Evolutionary conservation across 495 filamentous ascomycete species (phyloP).

Genomic region (Jackrogersella minutella): DNA sequence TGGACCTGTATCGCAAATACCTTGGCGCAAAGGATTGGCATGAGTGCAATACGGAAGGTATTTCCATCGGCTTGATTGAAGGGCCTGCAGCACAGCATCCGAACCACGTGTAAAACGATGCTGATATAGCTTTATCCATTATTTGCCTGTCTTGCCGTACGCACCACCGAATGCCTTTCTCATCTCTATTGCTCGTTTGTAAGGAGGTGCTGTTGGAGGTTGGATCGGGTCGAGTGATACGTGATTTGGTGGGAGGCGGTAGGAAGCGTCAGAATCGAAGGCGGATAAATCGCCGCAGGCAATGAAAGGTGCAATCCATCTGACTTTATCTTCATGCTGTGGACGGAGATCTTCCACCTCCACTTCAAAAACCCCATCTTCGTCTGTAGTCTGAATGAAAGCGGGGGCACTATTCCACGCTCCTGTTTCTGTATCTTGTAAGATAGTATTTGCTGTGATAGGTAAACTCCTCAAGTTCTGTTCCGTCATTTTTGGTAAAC

Average conservation of each 20-base stretch:
- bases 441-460: slow-evolving; percentile 46
- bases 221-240: slow-evolving; percentile 92
- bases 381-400: slow-evolving; percentile 38
- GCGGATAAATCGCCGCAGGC: slow-evolving; percentile 95
- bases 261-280: slow-evolving; percentile 94
- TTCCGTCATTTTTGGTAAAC: slow-evolving; percentile 55
- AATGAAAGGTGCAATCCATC: slow-evolving; percentile 93
- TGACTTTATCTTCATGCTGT: slow-evolving; percentile 55
- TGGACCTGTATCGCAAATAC: slow-evolving; percentile 56
- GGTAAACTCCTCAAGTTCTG: slow-evolving; percentile 46
- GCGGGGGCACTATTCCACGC: slow-evolving; percentile 49
- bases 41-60: slow-evolving; percentile 40
- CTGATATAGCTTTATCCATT: slow-evolving; percentile 9
- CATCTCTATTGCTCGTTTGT: slow-evolving; percentile 88
- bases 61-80: slow-evolving; percentile 37
- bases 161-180: slow-evolving; percentile 77
- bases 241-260: slow-evolving; percentile 77
- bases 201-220: slow-evolving; percentile 94
- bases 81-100: slow-evolving; percentile 29
- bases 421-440: slow-evolving; percentile 52
- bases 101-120: slow-evolving; percentile 2
- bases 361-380: slow-evolving; percentile 71
- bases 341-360: slow-evolving; percentile 55
- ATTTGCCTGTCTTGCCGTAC: slow-evolving; percentile 74
- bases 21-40: slow-evolving; percentile 56